Evolutionary conservation across 202 grass and related monocot species (phyloP).

Genomic region (Carex arenaria): DNA sequence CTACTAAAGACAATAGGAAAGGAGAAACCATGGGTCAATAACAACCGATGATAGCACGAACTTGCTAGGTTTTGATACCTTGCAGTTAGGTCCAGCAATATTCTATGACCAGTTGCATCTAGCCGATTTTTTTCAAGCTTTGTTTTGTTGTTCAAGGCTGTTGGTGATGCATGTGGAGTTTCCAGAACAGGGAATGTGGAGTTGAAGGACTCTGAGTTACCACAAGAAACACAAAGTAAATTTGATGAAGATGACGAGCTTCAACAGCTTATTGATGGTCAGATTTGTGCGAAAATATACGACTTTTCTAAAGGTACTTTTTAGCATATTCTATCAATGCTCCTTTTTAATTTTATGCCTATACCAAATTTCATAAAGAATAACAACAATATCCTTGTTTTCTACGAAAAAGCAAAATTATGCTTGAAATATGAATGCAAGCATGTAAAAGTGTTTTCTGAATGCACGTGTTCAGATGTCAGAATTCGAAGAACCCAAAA

Average conservation of each 20-base stretch:
- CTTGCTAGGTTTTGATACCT: slow-evolving; percentile 2
- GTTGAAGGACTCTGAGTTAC: slow-evolving; percentile 60
- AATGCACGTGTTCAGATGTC: neutral
- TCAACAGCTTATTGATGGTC: slow-evolving; percentile 87
- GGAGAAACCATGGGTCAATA: slow-evolving; percentile 8
- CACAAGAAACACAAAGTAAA: slow-evolving; percentile 46
- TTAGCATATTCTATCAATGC: slow-evolving; percentile 1
- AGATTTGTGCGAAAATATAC: slow-evolving; percentile 82
- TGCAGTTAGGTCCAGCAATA: neutral
- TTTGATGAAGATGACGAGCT: slow-evolving; percentile 81
- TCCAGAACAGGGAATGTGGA: slow-evolving; percentile 49
- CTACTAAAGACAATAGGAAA: neutral
- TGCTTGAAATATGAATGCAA: neutral
- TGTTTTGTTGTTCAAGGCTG: slow-evolving; percentile 49
- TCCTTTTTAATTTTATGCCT: neutral
- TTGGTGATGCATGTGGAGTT: slow-evolving; percentile 67
- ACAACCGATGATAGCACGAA: neutral
- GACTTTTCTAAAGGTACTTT: slow-evolving; percentile 42
- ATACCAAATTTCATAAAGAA: neutral
- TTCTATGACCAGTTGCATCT: slow-evolving; percentile 11
- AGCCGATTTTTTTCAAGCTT: neutral
- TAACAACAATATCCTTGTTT: neutral
- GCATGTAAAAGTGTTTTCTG: neutral
- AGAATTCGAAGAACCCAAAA: neutral
- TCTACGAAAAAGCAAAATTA: neutral